phyloP scores from a whole-genome alignment of 768 basidiomycete species.

The Rhodotorula kratochvilovae region DNA sequence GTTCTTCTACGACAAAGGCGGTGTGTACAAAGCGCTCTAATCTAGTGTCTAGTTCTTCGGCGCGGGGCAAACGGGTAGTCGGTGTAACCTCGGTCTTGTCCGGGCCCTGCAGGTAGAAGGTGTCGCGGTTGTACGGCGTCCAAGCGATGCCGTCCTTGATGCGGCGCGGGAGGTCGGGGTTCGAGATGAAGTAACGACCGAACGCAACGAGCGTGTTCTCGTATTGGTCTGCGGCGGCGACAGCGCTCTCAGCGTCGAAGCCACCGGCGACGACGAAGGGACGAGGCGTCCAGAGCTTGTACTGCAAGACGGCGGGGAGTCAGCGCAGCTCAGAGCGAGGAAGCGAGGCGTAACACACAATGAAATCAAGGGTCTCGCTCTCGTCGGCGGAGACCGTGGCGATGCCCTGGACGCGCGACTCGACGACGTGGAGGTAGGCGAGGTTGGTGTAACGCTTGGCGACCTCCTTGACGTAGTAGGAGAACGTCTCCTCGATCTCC shows the following conservation, averaged over 20 bases:
- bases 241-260: constrained; percentile 16
- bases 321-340: not conserved
- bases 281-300: constrained; percentile 33
- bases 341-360: constrained; percentile 13
- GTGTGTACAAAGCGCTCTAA: not conserved
- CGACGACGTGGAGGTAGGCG: constrained; percentile 56
- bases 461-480: constrained; percentile 54
- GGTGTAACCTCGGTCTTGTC: constrained; percentile 19
- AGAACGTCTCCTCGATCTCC: constrained; percentile 41
- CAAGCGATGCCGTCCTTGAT: constrained; percentile 20
- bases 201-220: constrained; percentile 30
- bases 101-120: constrained; percentile 35
- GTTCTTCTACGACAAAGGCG: no score
- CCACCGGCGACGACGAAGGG: constrained; percentile 38
- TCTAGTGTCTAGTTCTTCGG: not conserved
- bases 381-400: not conserved
- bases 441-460: constrained; percentile 52
- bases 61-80: constrained; percentile 22
- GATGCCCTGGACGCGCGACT: constrained; percentile 46
- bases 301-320: not conserved
- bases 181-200: constrained; percentile 39
- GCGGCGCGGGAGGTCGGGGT: constrained; percentile 31
- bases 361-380: constrained; percentile 32
- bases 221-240: constrained; percentile 8
- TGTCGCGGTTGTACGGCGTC: constrained; percentile 30